These are phyloP conservation scores for Leptographium galeiforme DNA, from an alignment of 2,329 filamentous ascomycete species.

Conservation along the genomic window DNA sequence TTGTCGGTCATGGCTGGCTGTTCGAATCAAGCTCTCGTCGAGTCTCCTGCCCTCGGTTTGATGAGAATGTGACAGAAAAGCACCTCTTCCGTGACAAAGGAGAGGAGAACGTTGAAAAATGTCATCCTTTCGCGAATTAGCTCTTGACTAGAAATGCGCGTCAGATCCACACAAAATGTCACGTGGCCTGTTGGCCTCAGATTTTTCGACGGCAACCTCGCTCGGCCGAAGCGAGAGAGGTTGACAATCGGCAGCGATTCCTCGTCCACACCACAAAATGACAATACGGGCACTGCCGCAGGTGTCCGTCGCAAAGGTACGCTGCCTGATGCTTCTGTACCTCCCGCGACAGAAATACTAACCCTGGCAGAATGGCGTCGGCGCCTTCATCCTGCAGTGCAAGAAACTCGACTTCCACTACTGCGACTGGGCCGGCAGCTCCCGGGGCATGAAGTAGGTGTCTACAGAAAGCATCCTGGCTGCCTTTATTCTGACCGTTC, in stretches of 20 bases:
- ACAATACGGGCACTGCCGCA: slow-evolving; percentile 11
- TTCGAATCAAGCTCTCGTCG: no score
- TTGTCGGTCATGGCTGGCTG: slow-evolving; percentile 71
- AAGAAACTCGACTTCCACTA: slow-evolving; percentile 93
- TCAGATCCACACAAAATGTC: no score
- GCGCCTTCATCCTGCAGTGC: slow-evolving; percentile 94
- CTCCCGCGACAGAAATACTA: not conserved
- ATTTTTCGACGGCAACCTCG: no score
- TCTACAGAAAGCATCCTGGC: not conserved
- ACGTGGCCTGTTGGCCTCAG: no score
- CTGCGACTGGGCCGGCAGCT: slow-evolving; percentile 92
- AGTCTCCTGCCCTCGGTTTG: no score
- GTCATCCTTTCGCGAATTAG: no score
- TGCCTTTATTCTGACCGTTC: slow-evolving; percentile 3
- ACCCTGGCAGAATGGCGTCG: slow-evolving; percentile 69
- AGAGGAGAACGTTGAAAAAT: no score
- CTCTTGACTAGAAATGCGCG: no score
- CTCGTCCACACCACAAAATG: slow-evolving; percentile 7
- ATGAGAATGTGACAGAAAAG: no score
- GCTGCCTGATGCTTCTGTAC: not conserved
- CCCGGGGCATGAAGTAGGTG: slow-evolving; percentile 80
- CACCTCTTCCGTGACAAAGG: no score
- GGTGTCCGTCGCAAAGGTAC: slow-evolving; percentile 13
- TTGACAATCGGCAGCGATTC: no score
- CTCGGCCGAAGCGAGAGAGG: no score